Evolutionary conservation across 768 basidiomycete genomes (phyloP), one percentile per base, ranked within the genome.

Genomic region (Asterophora lycoperdoides): DNA sequence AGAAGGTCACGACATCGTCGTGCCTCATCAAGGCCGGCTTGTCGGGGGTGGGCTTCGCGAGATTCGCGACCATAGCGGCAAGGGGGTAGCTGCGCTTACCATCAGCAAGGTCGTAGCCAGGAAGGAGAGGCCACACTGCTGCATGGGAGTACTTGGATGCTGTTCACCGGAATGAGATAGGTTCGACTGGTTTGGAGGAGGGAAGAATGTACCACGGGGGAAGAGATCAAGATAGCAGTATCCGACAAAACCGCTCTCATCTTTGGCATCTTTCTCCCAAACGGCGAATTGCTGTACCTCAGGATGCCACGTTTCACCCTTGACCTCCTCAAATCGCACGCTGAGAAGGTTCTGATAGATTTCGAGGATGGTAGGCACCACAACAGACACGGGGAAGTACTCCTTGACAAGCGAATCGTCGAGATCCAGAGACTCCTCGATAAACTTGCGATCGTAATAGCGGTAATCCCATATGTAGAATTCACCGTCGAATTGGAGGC

Each of bases 151-250:
- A 93, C 61, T 92, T 93, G 41, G 76, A 76, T 40, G 74, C 87
- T 89, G 53, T 5, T 37, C 17, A 28, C 46, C 13, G 18, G 39
- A 29, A 15, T n/a, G 38, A 46, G 34, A 37, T 33, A 35, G 30
- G 30, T 39, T 28, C 41, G 43, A 7, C 15, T 13, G n/a, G n/a
- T 18, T 52, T 44, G 29, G 48, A 35, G 32, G 50, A 18, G 18
- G n/a, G 23, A 6, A 41, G 28, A 33, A 62, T 67, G 9, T 62
- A 88, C 89, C 77, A 18, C 89, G 81, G 47, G 89, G 89, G 75
- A 86, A 92, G 35, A 94, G 76, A 59, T 94, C 92, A 23, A 93
- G 84, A 58, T 90, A 90, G 62, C 88, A 88, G 64, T 90, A 86
- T 2, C 92, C 92, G 15, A 93, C 62, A 59, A 93, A 93, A 19